A percentile compares a stretch with the other conserved stretches of the same genome.
Evolutionary conservation across 139 green algal species (phyloP).

Genomic region (Micractinium conductrix): DNA sequence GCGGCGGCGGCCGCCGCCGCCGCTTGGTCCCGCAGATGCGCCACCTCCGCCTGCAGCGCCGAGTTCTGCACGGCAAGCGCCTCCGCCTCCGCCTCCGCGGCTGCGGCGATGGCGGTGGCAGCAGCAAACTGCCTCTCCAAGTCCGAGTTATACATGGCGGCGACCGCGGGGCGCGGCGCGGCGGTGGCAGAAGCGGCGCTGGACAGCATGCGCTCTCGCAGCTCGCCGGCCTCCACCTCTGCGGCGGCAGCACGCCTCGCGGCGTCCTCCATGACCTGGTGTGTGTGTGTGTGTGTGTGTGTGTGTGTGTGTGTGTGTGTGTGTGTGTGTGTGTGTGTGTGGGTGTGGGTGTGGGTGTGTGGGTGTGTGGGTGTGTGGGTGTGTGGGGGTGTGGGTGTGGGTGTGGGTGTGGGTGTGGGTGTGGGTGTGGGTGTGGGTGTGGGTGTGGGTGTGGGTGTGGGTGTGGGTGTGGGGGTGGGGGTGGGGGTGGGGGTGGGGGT

Average conservation of each 20-base stretch:
- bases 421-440: no score
- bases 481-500: no score
- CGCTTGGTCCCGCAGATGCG: constrained; percentile 3
- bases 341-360: no score
- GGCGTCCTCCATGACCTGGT: not conserved
- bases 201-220: not conserved
- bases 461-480: no score
- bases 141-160: not conserved
- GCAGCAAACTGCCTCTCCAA: not conserved
- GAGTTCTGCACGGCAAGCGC: constrained; percentile 4
- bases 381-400: no score
- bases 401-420: no score
- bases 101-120: not conserved
- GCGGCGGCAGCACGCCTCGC: constrained; percentile 8
- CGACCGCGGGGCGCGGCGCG: not conserved
- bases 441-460: no score
- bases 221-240: constrained; percentile 7
- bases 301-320: no score
- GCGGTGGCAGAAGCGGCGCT: not conserved
- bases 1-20: not conserved
- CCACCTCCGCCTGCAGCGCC: constrained; percentile 13
- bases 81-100: constrained; percentile 20
- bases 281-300: no score
- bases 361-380: no score
- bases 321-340: no score